Evolutionary conservation across 2,329 filamentous ascomycete genomes (phyloP).

Genomic region (Magnaporthales sp.): DNA sequence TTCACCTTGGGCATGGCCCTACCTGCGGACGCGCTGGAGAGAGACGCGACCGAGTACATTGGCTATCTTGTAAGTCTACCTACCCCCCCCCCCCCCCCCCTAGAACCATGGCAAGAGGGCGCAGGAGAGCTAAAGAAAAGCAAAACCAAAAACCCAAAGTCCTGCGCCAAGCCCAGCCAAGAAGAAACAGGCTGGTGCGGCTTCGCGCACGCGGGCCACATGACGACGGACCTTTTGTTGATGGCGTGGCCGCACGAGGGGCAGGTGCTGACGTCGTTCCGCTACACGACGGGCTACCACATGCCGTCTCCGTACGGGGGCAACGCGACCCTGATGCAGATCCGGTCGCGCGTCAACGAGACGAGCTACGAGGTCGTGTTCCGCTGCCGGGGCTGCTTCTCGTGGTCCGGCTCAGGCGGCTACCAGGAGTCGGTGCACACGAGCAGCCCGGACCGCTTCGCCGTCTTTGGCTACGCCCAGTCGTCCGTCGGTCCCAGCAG

Average conservation of each 20-base stretch:
- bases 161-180: conserved; percentile 33
- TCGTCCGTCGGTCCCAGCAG: conserved; percentile 22
- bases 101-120: no score
- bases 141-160: conserved; percentile 19
- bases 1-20: conserved; percentile 42
- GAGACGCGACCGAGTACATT: conserved; percentile 46
- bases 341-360: conserved; percentile 47
- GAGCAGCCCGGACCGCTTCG: conserved; percentile 20
- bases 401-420: conserved; percentile 24
- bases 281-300: conserved; percentile 49
- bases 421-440: conserved; percentile 34
- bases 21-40: conserved; percentile 35
- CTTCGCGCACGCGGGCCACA: conserved; percentile 43
- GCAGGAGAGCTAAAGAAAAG: not conserved
- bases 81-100: no score
- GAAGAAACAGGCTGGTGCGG: conserved; percentile 47
- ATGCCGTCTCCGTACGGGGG: conserved; percentile 48
- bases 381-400: conserved; percentile 49
- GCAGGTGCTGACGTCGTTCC: conserved; percentile 48
- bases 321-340: conserved; percentile 49
- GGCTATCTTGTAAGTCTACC: conserved; percentile 38
- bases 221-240: conserved; percentile 49
- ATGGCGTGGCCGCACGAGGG: conserved; percentile 46
- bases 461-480: conserved; percentile 47
- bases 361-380: conserved; percentile 56